Percentiles rank a stretch among this genome's conserved stretches.
Evolutionary conservation across 768 basidiomycete species (phyloP).

Genomic region (Piloderma croceum): DNA sequence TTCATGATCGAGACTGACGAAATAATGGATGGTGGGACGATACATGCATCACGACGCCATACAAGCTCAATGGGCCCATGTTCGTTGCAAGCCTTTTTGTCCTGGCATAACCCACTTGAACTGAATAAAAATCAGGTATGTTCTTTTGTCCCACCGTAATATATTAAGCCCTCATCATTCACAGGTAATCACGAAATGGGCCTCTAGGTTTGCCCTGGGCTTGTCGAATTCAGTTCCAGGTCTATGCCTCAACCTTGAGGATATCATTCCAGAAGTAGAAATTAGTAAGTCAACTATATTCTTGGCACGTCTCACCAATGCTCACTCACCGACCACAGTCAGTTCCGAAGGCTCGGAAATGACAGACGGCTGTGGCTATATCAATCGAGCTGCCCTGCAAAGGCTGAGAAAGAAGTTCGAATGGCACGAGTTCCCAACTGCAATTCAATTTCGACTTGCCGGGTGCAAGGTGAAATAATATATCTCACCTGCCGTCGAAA

Average conservation of each 20-base stretch:
- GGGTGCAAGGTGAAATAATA: constrained; percentile 30
- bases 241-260: constrained; percentile 21
- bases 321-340: constrained; percentile 18
- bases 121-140: constrained; percentile 39
- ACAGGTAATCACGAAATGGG: constrained; percentile 47
- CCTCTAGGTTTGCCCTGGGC: constrained; percentile 41
- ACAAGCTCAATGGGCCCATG: constrained; percentile 8
- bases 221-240: constrained; percentile 49
- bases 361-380: constrained; percentile 38
- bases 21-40: constrained; percentile 24
- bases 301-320: neutral
- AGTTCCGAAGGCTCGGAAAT: constrained; percentile 27
- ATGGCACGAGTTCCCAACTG: constrained; percentile 31
- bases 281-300: constrained; percentile 27
- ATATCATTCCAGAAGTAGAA: constrained; percentile 31
- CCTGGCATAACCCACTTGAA: constrained; percentile 40
- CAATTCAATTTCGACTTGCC: constrained; percentile 34
- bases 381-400: constrained; percentile 28
- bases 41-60: constrained; percentile 4
- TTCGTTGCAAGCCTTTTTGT: constrained; percentile 36
- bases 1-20: constrained; percentile 36
- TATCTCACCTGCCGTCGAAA: neutral
- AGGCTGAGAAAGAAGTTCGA: constrained; percentile 22
- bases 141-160: neutral
- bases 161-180: neutral